phyloP scores from a whole-genome alignment of 2,329 filamentous ascomycete genomes.

The Fusarium lyarnte region DNA sequence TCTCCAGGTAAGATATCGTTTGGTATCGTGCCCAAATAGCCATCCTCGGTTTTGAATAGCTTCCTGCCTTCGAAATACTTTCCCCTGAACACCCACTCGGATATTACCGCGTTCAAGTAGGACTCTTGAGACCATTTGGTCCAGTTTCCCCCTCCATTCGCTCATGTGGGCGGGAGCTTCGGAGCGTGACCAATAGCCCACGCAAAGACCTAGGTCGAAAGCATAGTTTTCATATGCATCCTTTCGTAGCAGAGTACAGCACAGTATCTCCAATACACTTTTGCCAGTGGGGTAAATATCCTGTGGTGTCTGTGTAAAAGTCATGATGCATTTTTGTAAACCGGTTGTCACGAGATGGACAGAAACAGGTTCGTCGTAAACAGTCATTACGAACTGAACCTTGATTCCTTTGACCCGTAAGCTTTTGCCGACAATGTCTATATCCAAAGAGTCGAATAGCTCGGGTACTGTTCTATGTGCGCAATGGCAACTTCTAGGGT shows the following conservation, averaged over 20 bases:
- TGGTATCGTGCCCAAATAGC: neutral
- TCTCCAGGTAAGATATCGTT: rapidly evolving
- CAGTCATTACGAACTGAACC: neutral
- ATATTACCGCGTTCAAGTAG: too few relatives aligned
- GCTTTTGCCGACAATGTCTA: neutral
- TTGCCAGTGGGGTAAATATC: neutral
- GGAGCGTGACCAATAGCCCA: neutral
- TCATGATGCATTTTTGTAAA: neutral
- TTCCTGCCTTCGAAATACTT: rapidly evolving
- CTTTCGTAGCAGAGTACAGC: neutral
- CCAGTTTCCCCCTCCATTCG: too few relatives aligned
- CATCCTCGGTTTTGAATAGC: neutral
- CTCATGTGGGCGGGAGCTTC: too few relatives aligned
- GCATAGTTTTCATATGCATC: neutral
- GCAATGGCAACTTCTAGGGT: rapidly evolving
- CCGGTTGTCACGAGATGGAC: rapidly evolving
- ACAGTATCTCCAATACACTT: neutral
- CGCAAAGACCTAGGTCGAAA: neutral
- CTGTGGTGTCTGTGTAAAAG: neutral
- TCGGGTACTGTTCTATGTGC: neutral
- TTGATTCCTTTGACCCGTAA: neutral
- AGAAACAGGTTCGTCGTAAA: neutral
- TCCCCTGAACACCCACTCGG: neutral
- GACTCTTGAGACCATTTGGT: neutral
- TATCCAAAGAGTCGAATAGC: neutral